Percentiles rank a stretch among this genome's conserved stretches.
phyloP scores from a whole-genome alignment of 768 basidiomycete species.

The Clavulina sp. region DNA sequence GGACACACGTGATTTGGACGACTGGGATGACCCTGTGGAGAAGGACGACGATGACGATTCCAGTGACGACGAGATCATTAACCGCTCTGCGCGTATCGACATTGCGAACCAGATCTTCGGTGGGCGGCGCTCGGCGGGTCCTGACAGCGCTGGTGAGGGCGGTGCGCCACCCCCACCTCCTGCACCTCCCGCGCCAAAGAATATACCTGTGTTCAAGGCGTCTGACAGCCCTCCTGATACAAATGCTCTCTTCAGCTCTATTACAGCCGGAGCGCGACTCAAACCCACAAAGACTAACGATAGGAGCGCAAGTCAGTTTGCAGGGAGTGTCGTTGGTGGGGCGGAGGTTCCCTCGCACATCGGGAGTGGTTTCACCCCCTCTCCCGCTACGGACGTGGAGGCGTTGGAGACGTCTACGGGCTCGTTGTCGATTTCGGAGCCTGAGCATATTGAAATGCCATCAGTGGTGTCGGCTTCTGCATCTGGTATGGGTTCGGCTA shows the following conservation, averaged over 20 bases:
- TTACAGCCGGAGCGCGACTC: conserved; percentile 56
- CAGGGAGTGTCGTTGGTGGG: conserved; percentile 70
- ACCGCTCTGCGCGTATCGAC: conserved; percentile 42
- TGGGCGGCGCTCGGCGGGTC: conserved; percentile 30
- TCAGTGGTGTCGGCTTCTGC: too few species aligned
- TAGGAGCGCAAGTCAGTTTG: conserved; percentile 47
- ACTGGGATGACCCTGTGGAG: conserved; percentile 76
- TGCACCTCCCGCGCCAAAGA: conserved; percentile 16
- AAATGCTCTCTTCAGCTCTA: conserved; percentile 55
- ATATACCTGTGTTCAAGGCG: conserved; percentile 17
- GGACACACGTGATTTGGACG: conserved; percentile 33
- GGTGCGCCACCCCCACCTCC: conserved; percentile 17
- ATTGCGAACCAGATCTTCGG: conserved; percentile 68
- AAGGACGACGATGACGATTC: conserved; percentile 44
- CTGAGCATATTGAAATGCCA: too few species aligned
- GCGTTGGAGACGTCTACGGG: too few species aligned
- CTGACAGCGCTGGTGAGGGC: conserved; percentile 13
- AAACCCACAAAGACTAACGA: conserved; percentile 69
- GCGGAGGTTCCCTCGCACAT: conserved; percentile 52
- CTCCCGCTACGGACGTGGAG: too few species aligned
- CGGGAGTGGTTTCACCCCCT: too few species aligned
- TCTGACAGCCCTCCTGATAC: conserved; percentile 25
- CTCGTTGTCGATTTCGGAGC: too few species aligned
- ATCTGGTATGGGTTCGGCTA: too few species aligned
- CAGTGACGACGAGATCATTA: conserved; percentile 62